These are phyloP conservation scores for Hypoxylon sp. DNA, from an alignment of 2,329 filamentous ascomycete species.

Conservation along the genomic window DNA sequence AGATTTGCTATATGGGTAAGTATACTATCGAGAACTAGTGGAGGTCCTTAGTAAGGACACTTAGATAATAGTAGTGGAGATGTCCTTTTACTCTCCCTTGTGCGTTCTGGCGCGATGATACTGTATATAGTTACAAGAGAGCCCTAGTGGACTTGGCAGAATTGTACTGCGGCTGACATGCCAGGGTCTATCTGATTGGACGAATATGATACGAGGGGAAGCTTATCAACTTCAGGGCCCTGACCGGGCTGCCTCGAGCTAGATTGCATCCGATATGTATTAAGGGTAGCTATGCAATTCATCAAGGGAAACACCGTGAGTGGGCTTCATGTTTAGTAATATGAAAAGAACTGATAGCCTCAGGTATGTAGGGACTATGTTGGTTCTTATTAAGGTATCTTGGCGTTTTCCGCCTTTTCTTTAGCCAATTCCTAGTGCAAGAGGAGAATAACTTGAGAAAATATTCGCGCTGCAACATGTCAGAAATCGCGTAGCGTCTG, in stretches of 20 bases:
- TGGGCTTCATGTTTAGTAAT: background rate
- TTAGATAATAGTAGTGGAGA: slow-evolving; percentile 11
- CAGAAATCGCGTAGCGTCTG: slow-evolving; percentile 15
- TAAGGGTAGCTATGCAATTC: slow-evolving; percentile 1
- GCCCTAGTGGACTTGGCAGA: slow-evolving; percentile 5
- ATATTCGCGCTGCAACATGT: slow-evolving; percentile 25
- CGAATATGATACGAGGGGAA: slow-evolving; percentile 5
- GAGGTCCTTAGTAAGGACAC: slow-evolving; percentile 8
- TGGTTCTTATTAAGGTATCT: slow-evolving; percentile 3
- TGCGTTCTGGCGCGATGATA: slow-evolving; percentile 1
- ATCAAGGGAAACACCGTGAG: background rate
- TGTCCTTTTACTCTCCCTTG: slow-evolving; percentile 4
- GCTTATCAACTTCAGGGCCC: background rate
- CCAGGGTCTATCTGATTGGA: slow-evolving; percentile 19
- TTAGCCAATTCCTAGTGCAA: slow-evolving; percentile 5
- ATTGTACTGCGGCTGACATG: slow-evolving; percentile 14
- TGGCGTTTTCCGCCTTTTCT: background rate
- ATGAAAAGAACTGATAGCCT: background rate
- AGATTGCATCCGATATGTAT: background rate
- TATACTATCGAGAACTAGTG: background rate
- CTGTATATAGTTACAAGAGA: background rate
- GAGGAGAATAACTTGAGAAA: slow-evolving; percentile 11
- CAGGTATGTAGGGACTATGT: background rate
- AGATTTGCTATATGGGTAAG: slow-evolving; percentile 1
- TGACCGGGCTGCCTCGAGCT: background rate